Conservation (phyloP, 2,329 filamentous ascomycete genomes). For the Cladophialophora bantiana region DNA sequence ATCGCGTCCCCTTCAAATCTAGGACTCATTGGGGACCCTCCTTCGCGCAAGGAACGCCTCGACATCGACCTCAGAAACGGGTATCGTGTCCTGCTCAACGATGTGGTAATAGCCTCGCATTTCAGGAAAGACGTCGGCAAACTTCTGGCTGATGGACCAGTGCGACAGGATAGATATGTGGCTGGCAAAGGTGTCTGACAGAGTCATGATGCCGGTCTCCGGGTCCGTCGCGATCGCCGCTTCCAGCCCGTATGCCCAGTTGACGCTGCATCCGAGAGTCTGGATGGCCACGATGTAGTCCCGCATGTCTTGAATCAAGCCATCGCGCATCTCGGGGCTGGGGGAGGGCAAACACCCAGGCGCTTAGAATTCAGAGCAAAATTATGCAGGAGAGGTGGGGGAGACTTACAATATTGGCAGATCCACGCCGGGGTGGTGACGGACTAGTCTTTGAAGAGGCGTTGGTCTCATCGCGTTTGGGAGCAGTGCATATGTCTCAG, state of each 20-base stretch:
- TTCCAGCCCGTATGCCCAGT: conserved; percentile 20
- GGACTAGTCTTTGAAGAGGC: conserved; percentile 23
- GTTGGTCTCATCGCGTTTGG: conserved; percentile 28
- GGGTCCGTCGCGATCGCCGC: conserved; percentile 16
- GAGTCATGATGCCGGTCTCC: conserved; percentile 10
- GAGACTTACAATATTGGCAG: conserved; percentile 23
- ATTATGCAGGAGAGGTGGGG: background rate
- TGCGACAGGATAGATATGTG: conserved; percentile 19
- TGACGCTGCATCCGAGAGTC: conserved; percentile 25
- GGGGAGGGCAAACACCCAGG: background rate
- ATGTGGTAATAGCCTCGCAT: conserved; percentile 21
- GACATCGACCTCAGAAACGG: conserved; percentile 13
- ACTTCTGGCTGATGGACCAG: conserved; percentile 25
- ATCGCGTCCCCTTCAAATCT: background rate
- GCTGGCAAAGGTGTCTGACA: conserved; percentile 17
- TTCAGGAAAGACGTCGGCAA: conserved; percentile 26
- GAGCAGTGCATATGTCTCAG: conserved; percentile 23
- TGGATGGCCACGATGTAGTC: conserved; percentile 26
- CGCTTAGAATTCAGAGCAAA: background rate
- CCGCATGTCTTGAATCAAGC: conserved; percentile 25
- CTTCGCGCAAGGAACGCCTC: conserved; percentile 11
- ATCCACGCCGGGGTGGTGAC: conserved; percentile 26
- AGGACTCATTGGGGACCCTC: background rate
- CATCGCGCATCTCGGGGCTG: conserved; percentile 28
- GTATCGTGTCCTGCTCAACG: conserved; percentile 19